A percentile compares a stretch with the other conserved stretches of the same genome.
These are phyloP conservation scores for Ogataea methylovora DNA, from an alignment of 805 yeast species.

Conservation along the genomic window DNA sequence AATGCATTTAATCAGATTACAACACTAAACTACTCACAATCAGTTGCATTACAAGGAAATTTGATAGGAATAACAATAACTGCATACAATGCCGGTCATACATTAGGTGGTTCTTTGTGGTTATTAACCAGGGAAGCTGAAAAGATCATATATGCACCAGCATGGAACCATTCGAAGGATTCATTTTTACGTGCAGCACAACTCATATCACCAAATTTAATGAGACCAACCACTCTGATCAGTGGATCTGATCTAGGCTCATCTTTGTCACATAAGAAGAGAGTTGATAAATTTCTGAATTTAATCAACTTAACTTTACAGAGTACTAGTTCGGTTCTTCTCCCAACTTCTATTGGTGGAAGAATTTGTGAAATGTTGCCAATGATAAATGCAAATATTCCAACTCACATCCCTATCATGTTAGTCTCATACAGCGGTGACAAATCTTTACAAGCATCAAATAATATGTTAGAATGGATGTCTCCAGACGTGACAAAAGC, in stretches of 20 bases:
- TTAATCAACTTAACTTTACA: conserved; percentile 59
- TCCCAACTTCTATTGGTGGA: conserved; percentile 79
- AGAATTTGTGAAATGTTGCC: conserved; percentile 73
- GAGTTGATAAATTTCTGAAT: conserved; percentile 57
- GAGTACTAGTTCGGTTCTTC: conserved; percentile 71
- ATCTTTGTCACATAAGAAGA: conserved; percentile 47
- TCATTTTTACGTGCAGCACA: conserved; percentile 71
- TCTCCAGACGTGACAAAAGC: conserved; percentile 75
- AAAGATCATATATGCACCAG: conserved; percentile 78
- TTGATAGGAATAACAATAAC: conserved; percentile 58
- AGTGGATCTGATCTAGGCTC: conserved; percentile 70
- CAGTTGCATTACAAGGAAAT: conserved; percentile 52
- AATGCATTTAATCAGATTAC: conserved; percentile 65
- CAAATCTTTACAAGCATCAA: conserved; percentile 70
- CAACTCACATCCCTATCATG: conserved; percentile 51
- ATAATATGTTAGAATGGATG: conserved; percentile 95
- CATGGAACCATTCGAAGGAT: conserved; percentile 93
- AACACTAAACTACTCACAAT: conserved; percentile 73
- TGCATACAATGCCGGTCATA: conserved; percentile 86
- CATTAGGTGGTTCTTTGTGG: conserved; percentile 94
- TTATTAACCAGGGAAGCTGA: conserved; percentile 65
- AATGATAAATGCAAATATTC: conserved; percentile 13
- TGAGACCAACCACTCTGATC: conserved; percentile 77
- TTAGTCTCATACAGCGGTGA: conserved; percentile 75
- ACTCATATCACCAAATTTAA: conserved; percentile 45